These are phyloP conservation scores for Mediolabrus comicus DNA, from an alignment of 108 stramenopile genomes.

Conservation along the genomic window DNA sequence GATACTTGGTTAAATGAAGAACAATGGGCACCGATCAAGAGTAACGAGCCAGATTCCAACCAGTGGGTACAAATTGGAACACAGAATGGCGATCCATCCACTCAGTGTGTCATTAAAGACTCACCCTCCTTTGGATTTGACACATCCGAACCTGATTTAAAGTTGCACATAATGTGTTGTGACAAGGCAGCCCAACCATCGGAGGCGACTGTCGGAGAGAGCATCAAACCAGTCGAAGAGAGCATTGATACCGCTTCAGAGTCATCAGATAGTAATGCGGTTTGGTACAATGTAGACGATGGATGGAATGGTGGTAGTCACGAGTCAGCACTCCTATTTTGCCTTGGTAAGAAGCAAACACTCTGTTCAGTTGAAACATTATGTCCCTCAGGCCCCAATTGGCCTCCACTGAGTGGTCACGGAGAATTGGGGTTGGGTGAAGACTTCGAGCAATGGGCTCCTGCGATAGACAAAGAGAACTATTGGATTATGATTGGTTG, in stretches of 20 bases:
- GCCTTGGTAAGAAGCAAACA: conserved; percentile 5
- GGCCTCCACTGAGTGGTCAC: conserved; percentile 9
- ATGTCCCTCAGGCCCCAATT: conserved; percentile 22
- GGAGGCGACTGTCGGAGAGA: neutral
- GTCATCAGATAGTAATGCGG: neutral
- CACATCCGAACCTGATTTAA: neutral
- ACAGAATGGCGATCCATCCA: neutral
- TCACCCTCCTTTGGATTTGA: neutral
- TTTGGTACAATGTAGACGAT: conserved; percentile 8
- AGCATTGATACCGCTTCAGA: neutral
- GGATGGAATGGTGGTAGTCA: conserved; percentile 18
- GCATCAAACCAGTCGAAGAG: neutral
- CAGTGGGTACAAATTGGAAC: neutral
- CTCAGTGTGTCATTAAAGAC: neutral
- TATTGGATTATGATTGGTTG: conserved; percentile 21
- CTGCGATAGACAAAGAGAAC: conserved; percentile 11
- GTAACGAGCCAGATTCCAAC: neutral
- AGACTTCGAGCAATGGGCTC: conserved; percentile 26
- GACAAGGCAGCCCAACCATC: neutral
- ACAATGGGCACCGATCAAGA: neutral
- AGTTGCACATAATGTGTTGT: neutral
- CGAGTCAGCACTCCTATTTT: conserved; percentile 7
- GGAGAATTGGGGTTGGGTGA: neutral
- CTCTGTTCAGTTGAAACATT: conserved; percentile 19
- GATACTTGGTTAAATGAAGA: too few species aligned